Percentiles rank a stretch among this genome's conserved stretches.
Evolutionary conservation across 345 rosid species (phyloP).

Genomic region (Mercurialis annua): DNA sequence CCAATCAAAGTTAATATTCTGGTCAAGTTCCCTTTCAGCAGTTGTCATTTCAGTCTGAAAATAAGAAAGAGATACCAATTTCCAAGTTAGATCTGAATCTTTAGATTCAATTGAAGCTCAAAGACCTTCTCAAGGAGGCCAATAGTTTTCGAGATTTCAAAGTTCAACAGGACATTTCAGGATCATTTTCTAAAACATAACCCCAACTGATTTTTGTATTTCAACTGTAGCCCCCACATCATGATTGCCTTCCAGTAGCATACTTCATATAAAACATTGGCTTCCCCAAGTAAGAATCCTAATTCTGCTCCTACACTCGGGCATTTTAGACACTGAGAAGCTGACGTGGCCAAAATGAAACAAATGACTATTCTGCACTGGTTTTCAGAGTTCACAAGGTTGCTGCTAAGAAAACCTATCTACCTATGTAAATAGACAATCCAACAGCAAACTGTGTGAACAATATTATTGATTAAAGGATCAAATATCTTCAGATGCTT

Average conservation of each 20-base stretch:
- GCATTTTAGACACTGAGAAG: background rate
- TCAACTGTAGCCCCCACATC: background rate
- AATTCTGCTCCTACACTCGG: background rate
- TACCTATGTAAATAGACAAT: background rate
- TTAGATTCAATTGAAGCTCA: background rate
- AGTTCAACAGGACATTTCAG: background rate
- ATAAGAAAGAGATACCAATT: slow-evolving; percentile 3
- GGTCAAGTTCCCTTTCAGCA: slow-evolving; percentile 99
- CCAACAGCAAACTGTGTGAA: too few relatives aligned
- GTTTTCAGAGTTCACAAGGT: background rate
- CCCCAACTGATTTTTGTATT: background rate
- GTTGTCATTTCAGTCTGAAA: slow-evolving; percentile 98
- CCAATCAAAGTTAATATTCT: slow-evolving; percentile 96
- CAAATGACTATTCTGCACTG: background rate
- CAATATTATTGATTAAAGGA: too few relatives aligned
- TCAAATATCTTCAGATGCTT: too few relatives aligned
- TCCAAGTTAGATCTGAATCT: background rate
- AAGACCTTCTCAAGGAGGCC: background rate
- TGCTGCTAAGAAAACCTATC: background rate
- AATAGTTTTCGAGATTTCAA: background rate
- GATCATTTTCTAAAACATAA: background rate
- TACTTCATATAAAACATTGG: background rate
- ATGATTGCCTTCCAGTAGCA: background rate
- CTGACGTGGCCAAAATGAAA: background rate
- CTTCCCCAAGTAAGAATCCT: background rate